A percentile compares a stretch with the other conserved stretches of the same genome.
Evolutionary conservation across 148 eudicot species (phyloP).

Genomic region (Rhododendron williamsianum): DNA sequence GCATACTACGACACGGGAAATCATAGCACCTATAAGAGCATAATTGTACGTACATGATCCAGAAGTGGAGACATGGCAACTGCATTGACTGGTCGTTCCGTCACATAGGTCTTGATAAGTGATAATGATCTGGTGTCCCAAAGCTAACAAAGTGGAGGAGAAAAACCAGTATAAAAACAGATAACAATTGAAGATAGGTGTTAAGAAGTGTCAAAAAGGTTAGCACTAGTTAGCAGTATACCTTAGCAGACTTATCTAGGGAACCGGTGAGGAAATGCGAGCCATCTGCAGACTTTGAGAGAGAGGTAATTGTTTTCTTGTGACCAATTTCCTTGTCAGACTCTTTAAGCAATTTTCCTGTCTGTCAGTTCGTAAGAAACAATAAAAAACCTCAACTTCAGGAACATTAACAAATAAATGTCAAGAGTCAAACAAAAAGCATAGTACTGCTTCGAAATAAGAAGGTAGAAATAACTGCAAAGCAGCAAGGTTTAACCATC

Average conservation of each 20-base stretch:
- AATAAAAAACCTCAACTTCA: not conserved
- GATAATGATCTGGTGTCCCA: constrained; percentile 83
- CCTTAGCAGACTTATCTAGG: constrained; percentile 91
- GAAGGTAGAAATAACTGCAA: not conserved
- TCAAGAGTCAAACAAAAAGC: not conserved
- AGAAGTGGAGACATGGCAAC: constrained; percentile 90
- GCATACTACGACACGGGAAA: not conserved
- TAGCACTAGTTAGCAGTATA: constrained; percentile 15
- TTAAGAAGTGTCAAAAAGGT: not conserved
- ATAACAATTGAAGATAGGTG: not conserved
- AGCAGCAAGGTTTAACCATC: not conserved
- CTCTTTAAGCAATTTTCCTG: constrained; percentile 70
- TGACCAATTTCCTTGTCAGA: constrained; percentile 67
- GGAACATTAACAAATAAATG: not conserved
- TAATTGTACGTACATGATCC: constrained; percentile 60
- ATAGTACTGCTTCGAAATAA: not conserved
- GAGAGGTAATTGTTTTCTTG: constrained; percentile 67
- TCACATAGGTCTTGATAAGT: constrained; percentile 74
- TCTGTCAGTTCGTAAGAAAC: constrained; percentile 37
- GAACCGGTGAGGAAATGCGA: constrained; percentile 91
- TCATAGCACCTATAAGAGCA: not conserved
- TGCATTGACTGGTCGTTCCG: constrained; percentile 88
- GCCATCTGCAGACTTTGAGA: constrained; percentile 66
- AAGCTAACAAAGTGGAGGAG: constrained; percentile 38
- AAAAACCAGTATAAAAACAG: not conserved